A percentile compares a stretch with the other conserved stretches of the same genome.
Conservation (phyloP, 768 basidiomycete species). For the Harrya chromipes region DNA sequence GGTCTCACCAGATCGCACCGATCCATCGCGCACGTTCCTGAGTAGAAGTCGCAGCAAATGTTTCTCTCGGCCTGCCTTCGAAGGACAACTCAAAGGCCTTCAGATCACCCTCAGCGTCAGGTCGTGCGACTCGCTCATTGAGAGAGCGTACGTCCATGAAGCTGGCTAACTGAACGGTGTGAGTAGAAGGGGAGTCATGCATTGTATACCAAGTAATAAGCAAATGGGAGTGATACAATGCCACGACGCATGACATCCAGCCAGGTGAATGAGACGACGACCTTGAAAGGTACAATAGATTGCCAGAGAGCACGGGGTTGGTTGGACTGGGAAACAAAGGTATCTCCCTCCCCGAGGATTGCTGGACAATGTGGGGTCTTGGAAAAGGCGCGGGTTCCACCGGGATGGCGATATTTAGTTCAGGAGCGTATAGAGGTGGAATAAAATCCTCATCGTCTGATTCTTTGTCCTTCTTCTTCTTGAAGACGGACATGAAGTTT, state of each 20-base stretch:
- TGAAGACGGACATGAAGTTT: constrained; percentile 61
- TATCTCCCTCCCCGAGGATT: not conserved
- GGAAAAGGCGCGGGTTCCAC: not conserved
- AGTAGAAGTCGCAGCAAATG: constrained; percentile 59
- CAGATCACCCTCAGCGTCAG: constrained; percentile 39
- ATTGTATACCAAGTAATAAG: constrained; percentile 47
- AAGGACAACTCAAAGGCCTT: constrained; percentile 67
- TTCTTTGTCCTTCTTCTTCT: constrained; percentile 39
- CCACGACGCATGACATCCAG: constrained; percentile 49
- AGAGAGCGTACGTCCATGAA: constrained; percentile 68
- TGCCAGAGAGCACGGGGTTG: constrained; percentile 9
- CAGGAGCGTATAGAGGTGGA: constrained; percentile 5
- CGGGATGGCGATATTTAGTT: not conserved
- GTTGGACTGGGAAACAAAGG: not conserved
- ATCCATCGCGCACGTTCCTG: constrained; percentile 72
- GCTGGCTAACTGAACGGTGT: constrained; percentile 45
- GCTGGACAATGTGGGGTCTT: constrained; percentile 1
- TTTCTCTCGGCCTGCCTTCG: constrained; percentile 48
- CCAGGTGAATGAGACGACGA: constrained; percentile 33
- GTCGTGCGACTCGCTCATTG: constrained; percentile 45
- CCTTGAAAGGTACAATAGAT: constrained; percentile 49
- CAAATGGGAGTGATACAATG: constrained; percentile 39
- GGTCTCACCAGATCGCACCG: constrained; percentile 64
- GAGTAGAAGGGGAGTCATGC: constrained; percentile 39
- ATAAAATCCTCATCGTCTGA: constrained; percentile 23